Conservation (phyloP, 192 early-diverging fungal genomes). For the Backusella psychrophila region DNA sequence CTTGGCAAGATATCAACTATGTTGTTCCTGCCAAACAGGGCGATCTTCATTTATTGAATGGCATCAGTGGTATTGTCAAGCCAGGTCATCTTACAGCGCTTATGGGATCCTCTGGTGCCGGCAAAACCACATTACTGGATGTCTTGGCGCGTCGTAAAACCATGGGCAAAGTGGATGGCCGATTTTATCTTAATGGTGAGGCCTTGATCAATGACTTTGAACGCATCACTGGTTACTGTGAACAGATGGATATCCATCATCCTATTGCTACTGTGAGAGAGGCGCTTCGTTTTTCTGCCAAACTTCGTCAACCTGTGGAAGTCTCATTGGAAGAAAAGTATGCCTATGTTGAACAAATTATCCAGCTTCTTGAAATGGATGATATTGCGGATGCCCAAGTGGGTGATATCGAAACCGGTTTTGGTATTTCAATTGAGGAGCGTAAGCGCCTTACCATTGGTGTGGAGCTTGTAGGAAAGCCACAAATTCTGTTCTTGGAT, state of each 20-base stretch:
- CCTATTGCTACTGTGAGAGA: constrained; percentile 78
- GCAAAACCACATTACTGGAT: constrained; percentile 77
- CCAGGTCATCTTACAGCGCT: constrained; percentile 75
- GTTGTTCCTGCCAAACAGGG: constrained; percentile 63
- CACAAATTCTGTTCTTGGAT: constrained; percentile 81
- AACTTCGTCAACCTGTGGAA: constrained; percentile 64
- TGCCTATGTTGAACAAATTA: constrained; percentile 71
- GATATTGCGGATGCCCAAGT: constrained; percentile 72
- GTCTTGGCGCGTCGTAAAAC: constrained; percentile 77
- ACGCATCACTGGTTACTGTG: constrained; percentile 76
- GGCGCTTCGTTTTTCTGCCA: constrained; percentile 71
- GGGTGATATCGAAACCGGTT: constrained; percentile 62
- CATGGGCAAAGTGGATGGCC: constrained; percentile 57
- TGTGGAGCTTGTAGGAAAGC: constrained; percentile 77
- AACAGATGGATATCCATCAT: constrained; percentile 82
- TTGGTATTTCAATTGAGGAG: constrained; percentile 88
- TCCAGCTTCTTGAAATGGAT: constrained; percentile 71
- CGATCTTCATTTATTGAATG: constrained; percentile 61
- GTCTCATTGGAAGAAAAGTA: constrained; percentile 64
- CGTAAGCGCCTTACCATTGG: constrained; percentile 86
- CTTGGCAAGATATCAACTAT: constrained; percentile 69
- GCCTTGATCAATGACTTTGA: constrained; percentile 62
- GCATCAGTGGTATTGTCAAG: constrained; percentile 66
- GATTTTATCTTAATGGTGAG: constrained; percentile 64
- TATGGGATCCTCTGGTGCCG: constrained; percentile 74